Percentiles rank a stretch among this genome's conserved stretches.
These are phyloP conservation scores for Ogataea ramenticola DNA, from an alignment of 805 yeast genomes.

Conservation along the genomic window DNA sequence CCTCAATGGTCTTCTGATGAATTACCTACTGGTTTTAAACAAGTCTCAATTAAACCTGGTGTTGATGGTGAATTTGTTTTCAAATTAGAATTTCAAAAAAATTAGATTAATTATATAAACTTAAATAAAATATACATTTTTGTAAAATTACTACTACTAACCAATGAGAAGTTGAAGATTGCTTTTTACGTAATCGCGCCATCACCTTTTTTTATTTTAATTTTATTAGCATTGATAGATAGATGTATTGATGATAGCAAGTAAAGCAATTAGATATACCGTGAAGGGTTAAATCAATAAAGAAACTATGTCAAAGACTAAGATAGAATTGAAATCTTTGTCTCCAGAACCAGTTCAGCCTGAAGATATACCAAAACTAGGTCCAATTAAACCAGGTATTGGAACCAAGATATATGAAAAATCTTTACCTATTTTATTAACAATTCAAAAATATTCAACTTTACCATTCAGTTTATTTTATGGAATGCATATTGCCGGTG, in stretches of 20 bases:
- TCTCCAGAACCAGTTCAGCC: conserved; percentile 13
- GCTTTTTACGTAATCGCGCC: no score
- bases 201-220: no score
- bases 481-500: conserved; percentile 49
- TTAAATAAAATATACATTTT: no score
- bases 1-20: conserved; percentile 50
- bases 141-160: no score
- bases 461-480: conserved; percentile 49
- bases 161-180: no score
- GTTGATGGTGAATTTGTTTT: conserved; percentile 30
- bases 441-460: conserved; percentile 53
- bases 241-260: no score
- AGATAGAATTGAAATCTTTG: conserved; percentile 1
- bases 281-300: no score
- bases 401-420: neutral
- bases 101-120: neutral
- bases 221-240: neutral
- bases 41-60: conserved; percentile 42
- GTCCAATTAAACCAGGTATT: neutral
- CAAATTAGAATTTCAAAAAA: conserved; percentile 26
- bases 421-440: conserved; percentile 13
- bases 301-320: no score
- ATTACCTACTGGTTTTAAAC: conserved; percentile 37
- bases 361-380: neutral
- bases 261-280: no score